These are phyloP conservation scores for Coemansia sp. DNA, from an alignment of 192 early-diverging fungal genomes.

Conservation along the genomic window DNA sequence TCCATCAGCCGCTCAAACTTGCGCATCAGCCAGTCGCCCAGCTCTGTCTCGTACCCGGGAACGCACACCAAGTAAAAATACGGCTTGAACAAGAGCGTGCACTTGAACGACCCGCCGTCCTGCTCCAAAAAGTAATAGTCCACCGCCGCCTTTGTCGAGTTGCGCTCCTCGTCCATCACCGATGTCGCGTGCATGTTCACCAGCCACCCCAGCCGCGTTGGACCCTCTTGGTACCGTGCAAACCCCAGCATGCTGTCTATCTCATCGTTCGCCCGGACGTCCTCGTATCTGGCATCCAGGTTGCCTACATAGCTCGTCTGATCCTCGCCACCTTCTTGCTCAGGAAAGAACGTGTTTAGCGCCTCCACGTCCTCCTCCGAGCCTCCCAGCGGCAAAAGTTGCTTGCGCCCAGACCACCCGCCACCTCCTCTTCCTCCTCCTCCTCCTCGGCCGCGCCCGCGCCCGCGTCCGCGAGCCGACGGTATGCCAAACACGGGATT, in stretches of 20 bases:
- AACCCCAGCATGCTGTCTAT: constrained; percentile 66
- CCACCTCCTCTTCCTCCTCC: background rate
- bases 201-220: constrained; percentile 81
- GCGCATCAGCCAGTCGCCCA: constrained; percentile 78
- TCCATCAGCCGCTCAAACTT: constrained; percentile 66
- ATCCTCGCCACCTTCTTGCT: constrained; percentile 1
- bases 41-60: constrained; percentile 70
- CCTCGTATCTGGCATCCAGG: constrained; percentile 24
- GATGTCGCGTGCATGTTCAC: constrained; percentile 89
- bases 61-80: constrained; percentile 88
- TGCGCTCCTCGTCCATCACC: constrained; percentile 61
- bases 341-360: constrained; percentile 5
- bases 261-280: constrained; percentile 29
- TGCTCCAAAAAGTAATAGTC: constrained; percentile 93
- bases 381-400: constrained; percentile 10
- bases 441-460: constrained; percentile 18
- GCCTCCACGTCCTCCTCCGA: background rate
- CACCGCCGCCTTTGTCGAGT: constrained; percentile 65
- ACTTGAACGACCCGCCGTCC: constrained; percentile 83
- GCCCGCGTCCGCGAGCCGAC: constrained; percentile 9
- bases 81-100: constrained; percentile 76
- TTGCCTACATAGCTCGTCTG: constrained; percentile 16
- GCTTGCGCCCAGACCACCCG: constrained; percentile 13
- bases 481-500: constrained; percentile 29
- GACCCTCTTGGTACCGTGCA: constrained; percentile 65